Conservation (phyloP, 2,329 filamentous ascomycete species). For the Tolypocladium amazonense region DNA sequence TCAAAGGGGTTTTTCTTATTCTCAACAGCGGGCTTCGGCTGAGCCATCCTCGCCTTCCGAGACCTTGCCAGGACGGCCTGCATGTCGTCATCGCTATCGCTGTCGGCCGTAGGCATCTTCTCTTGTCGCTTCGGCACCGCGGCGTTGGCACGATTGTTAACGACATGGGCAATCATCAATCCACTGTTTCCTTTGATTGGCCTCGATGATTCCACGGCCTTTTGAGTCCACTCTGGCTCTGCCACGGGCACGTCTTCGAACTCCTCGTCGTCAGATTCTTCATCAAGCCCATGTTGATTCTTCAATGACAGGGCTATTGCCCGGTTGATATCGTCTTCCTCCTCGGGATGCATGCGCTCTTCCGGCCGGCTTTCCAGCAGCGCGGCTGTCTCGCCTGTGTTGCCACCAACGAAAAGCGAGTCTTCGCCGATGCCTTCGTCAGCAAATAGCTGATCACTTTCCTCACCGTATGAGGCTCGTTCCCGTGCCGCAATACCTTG, state of each 20-base stretch:
- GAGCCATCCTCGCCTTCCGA: constrained; percentile 43
- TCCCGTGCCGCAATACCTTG: constrained; percentile 14
- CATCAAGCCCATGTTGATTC: constrained; percentile 39
- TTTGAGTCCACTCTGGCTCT: constrained; percentile 45
- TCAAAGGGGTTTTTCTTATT: constrained; percentile 55
- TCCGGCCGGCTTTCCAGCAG: constrained; percentile 20
- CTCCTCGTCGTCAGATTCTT: constrained; percentile 26
- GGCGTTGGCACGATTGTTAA: constrained; percentile 62
- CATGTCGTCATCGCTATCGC: constrained; percentile 73
- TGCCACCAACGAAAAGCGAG: constrained; percentile 35
- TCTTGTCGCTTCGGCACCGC: constrained; percentile 34
- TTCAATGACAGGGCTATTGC: constrained; percentile 81
- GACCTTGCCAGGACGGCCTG: constrained; percentile 65
- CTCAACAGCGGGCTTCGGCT: constrained; percentile 26
- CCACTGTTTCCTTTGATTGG: constrained; percentile 42
- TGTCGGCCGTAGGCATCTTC: constrained; percentile 25
- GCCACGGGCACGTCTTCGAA: constrained; percentile 39
- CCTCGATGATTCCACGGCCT: constrained; percentile 35
- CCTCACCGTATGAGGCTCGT: constrained; percentile 15
- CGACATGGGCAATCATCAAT: constrained; percentile 59
- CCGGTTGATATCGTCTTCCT: constrained; percentile 55
- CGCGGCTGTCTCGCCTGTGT: constrained; percentile 12
- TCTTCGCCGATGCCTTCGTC: constrained; percentile 34
- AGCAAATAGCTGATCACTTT: constrained; percentile 7
- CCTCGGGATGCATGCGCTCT: constrained; percentile 26